Percentiles rank a stretch among this genome's conserved stretches.
Conservation (phyloP, 768 basidiomycete species). For the Auriscalpium vulgare region DNA sequence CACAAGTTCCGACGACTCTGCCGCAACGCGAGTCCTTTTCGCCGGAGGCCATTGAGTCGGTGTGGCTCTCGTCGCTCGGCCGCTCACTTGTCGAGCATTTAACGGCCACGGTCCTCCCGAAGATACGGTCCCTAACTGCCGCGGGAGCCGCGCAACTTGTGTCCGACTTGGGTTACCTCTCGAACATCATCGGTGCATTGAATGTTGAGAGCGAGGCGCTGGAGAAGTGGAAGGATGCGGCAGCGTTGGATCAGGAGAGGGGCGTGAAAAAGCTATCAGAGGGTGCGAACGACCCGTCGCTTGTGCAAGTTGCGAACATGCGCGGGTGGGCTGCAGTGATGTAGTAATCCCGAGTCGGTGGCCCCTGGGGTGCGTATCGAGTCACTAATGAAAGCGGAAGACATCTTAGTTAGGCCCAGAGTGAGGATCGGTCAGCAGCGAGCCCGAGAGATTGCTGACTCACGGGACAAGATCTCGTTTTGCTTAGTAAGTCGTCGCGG, state of each 20-base stretch:
- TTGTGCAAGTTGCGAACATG: slow-evolving; percentile 22
- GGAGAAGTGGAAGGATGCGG: slow-evolving; percentile 69
- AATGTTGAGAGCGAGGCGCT: slow-evolving; percentile 82
- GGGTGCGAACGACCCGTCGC: slow-evolving; percentile 14
- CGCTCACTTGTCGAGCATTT: slow-evolving; percentile 71
- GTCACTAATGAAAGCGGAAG: no score
- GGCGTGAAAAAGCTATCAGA: slow-evolving; percentile 14
- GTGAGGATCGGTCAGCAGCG: no score
- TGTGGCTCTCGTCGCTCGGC: slow-evolving; percentile 90
- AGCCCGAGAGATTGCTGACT: no score
- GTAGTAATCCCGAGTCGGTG: no score
- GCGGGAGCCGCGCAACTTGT: slow-evolving; percentile 77
- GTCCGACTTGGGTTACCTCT: slow-evolving; percentile 83
- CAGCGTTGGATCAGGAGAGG: slow-evolving; percentile 47
- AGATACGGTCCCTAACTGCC: slow-evolving; percentile 51
- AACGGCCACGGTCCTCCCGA: slow-evolving; percentile 61
- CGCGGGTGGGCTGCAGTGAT: slow-evolving; percentile 23
- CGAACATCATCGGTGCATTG: slow-evolving; percentile 83
- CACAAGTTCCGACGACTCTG: not conserved
- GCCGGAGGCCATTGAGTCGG: slow-evolving; percentile 77
- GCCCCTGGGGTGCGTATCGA: no score
- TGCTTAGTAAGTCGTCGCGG: no score
- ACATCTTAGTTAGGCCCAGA: no score
- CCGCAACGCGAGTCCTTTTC: slow-evolving; percentile 28
- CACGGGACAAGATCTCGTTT: no score